Evolutionary conservation across 106 monocot species (phyloP).

Genomic region (Ottelia alismoides): DNA sequence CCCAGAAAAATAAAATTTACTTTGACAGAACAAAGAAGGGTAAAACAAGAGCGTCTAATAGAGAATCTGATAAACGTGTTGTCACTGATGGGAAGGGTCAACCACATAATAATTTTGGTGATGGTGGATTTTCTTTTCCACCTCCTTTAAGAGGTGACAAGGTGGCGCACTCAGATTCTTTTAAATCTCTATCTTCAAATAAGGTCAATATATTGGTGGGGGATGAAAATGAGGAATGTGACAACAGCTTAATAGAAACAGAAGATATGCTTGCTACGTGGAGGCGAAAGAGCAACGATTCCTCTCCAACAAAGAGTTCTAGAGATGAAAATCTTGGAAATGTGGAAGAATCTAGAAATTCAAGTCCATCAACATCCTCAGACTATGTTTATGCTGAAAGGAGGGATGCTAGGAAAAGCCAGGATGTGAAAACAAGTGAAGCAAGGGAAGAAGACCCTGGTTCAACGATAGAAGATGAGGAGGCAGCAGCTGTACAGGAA

Average conservation of each 20-base stretch:
- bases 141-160: conserved; percentile 37
- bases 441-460: conserved; percentile 45
- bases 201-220: conserved; percentile 14
- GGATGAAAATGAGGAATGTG: conserved; percentile 23
- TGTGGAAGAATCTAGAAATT: conserved; percentile 52
- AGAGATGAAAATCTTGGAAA: conserved; percentile 40
- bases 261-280: conserved; percentile 62
- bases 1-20: conserved; percentile 16
- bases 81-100: conserved; percentile 23
- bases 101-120: conserved; percentile 19
- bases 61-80: conserved; percentile 24
- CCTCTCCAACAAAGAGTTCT: conserved; percentile 40
- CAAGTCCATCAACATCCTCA: conserved; percentile 56
- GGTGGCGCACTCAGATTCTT: conserved; percentile 24
- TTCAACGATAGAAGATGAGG: conserved; percentile 79
- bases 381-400: conserved; percentile 37
- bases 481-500: conserved; percentile 78
- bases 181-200: conserved; percentile 32
- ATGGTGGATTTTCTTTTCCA: conserved; percentile 80
- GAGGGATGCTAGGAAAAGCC: conserved; percentile 30
- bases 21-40: conserved; percentile 24
- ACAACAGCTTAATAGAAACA: conserved; percentile 19
- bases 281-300: conserved; percentile 51
- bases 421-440: conserved; percentile 36
- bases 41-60: conserved; percentile 29